phyloP scores from a whole-genome alignment of 2,329 filamentous ascomycete species.

The Penicillium sp. region DNA sequence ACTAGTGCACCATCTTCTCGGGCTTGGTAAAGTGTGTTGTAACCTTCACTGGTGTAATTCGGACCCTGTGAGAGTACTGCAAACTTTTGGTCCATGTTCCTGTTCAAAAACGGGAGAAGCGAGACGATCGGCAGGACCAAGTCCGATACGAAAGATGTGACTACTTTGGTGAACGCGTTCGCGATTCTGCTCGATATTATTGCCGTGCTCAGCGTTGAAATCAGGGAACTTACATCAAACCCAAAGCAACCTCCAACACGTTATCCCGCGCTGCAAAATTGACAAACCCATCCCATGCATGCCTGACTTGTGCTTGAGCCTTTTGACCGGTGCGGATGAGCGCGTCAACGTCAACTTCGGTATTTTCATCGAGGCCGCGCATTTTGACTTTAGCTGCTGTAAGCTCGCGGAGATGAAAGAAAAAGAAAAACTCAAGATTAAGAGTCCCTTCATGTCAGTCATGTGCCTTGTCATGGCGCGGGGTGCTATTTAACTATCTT shows the following conservation, averaged over 20 bases:
- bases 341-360: slow-evolving; percentile 17
- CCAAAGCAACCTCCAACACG: slow-evolving; percentile 73
- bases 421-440: neutral
- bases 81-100: slow-evolving; percentile 75
- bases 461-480: neutral
- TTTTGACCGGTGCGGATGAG: slow-evolving; percentile 41
- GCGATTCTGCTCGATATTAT: slow-evolving; percentile 54
- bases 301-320: slow-evolving; percentile 48
- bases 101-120: slow-evolving; percentile 67
- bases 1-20: slow-evolving; percentile 71
- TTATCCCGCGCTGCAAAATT: slow-evolving; percentile 75
- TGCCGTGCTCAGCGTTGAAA: neutral
- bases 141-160: slow-evolving; percentile 71
- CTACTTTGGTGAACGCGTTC: slow-evolving; percentile 68
- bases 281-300: slow-evolving; percentile 64
- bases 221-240: slow-evolving; percentile 61
- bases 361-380: slow-evolving; percentile 32
- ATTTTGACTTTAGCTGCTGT: slow-evolving; percentile 14
- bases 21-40: slow-evolving; percentile 71
- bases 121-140: slow-evolving; percentile 70
- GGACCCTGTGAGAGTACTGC: slow-evolving; percentile 63
- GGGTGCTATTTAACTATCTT: neutral
- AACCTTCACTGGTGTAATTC: slow-evolving; percentile 56
- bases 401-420: neutral
- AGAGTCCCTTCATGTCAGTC: neutral